Conservation (phyloP, 345 rosid genomes). For the Microcos paniculata region DNA sequence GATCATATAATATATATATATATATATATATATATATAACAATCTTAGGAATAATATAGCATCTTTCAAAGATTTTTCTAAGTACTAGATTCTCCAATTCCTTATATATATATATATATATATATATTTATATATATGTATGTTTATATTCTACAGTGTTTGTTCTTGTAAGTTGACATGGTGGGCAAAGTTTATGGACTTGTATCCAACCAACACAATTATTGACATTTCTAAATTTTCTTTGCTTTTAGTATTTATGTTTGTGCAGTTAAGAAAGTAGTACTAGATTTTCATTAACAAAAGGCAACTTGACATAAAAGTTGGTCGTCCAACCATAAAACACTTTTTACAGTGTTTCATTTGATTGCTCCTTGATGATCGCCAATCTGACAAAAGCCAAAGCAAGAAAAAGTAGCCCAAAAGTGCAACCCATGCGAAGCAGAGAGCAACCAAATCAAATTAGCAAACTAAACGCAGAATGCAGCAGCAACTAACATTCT, state of each 20-base stretch:
- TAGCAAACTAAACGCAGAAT: background rate
- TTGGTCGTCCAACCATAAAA: background rate
- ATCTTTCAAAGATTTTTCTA: too few relatives aligned
- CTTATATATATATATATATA: too few relatives aligned
- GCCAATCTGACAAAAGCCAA: background rate
- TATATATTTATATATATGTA: too few relatives aligned
- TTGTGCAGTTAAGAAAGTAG: background rate
- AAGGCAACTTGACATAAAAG: background rate
- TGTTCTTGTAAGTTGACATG: background rate
- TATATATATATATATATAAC: too few relatives aligned
- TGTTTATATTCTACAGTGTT: background rate
- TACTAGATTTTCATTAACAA: background rate
- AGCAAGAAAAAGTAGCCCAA: background rate
- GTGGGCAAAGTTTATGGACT: background rate
- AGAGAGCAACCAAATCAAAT: background rate
- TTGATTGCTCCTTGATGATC: conserved; percentile 18
- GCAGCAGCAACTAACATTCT: background rate
- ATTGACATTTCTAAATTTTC: background rate
- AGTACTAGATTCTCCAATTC: too few relatives aligned
- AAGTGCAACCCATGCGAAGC: background rate
- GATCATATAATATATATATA: too few relatives aligned
- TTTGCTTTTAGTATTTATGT: background rate
- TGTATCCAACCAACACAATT: background rate
- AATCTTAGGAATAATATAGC: too few relatives aligned
- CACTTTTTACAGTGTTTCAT: background rate